Conservation (phyloP, 1,284 basidiomycete genomes). For the Mixia osmundae region DNA sequence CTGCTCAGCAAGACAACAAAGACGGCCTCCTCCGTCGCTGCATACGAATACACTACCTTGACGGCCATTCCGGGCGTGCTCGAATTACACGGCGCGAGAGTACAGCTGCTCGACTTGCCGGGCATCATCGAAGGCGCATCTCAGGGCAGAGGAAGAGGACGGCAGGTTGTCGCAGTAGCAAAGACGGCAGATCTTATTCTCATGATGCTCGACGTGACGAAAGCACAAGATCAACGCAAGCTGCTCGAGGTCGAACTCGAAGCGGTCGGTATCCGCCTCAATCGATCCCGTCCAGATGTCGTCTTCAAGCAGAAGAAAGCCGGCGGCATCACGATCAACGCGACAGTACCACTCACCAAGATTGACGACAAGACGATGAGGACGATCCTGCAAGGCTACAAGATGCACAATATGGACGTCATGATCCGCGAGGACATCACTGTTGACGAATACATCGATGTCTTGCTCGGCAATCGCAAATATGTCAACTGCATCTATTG, state of each 20-base stretch:
- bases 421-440: conserved; percentile 85
- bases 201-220: conserved; percentile 89
- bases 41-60: conserved; percentile 66
- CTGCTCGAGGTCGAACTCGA: conserved; percentile 81
- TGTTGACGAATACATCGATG: conserved; percentile 82
- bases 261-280: conserved; percentile 84
- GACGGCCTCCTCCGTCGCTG: conserved; percentile 65
- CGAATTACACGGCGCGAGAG: conserved; percentile 74
- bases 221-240: conserved; percentile 72
- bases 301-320: conserved; percentile 49
- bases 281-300: conserved; percentile 63
- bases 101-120: conserved; percentile 83
- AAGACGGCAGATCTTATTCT: conserved; percentile 75
- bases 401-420: conserved; percentile 80
- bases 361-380: conserved; percentile 88
- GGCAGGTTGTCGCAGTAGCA: conserved; percentile 58
- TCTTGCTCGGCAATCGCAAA: conserved; percentile 72
- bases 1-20: conserved; percentile 76
- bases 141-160: conserved; percentile 72
- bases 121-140: conserved; percentile 95
- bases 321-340: conserved; percentile 53
- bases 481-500: conserved; percentile 81
- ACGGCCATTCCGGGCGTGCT: conserved; percentile 78
- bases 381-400: conserved; percentile 42
- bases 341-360: conserved; percentile 75